phyloP scores from a whole-genome alignment of 2,329 filamentous ascomycete genomes.

The Mycosphaerella sp. region DNA sequence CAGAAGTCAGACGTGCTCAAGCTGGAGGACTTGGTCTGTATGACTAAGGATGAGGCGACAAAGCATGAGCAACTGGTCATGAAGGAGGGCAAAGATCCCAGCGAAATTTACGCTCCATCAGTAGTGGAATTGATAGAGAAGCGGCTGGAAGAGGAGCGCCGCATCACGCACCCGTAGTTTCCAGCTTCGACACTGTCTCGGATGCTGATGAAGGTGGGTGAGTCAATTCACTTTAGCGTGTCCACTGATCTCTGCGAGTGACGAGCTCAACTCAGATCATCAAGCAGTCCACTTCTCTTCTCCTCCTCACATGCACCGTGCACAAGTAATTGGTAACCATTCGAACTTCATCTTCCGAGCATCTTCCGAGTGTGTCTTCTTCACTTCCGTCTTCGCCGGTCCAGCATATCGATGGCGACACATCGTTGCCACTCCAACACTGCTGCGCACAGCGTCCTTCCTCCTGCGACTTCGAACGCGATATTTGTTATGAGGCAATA shows the following conservation, averaged over 20 bases:
- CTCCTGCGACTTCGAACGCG: background rate
- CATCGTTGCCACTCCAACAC: background rate
- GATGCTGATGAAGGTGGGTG: background rate
- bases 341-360: background rate
- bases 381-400: background rate
- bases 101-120: constrained; percentile 66
- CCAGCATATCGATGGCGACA: background rate
- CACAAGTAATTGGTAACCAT: background rate
- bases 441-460: background rate
- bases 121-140: constrained; percentile 62
- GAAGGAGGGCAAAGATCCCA: constrained; percentile 57
- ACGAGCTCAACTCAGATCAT: background rate
- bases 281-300: background rate
- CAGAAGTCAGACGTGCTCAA: constrained; percentile 69
- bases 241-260: background rate
- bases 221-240: background rate
- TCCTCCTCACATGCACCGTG: background rate
- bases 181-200: background rate
- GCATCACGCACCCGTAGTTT: constrained; percentile 5
- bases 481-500: background rate
- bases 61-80: constrained; percentile 76
- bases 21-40: constrained; percentile 69
- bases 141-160: constrained; percentile 58
- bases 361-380: background rate
- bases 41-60: constrained; percentile 85